Evolutionary conservation across 176 grass and related monocot genomes (phyloP), one percentile per base, ranked within the genome.

Genomic region (Stipa capillata): DNA sequence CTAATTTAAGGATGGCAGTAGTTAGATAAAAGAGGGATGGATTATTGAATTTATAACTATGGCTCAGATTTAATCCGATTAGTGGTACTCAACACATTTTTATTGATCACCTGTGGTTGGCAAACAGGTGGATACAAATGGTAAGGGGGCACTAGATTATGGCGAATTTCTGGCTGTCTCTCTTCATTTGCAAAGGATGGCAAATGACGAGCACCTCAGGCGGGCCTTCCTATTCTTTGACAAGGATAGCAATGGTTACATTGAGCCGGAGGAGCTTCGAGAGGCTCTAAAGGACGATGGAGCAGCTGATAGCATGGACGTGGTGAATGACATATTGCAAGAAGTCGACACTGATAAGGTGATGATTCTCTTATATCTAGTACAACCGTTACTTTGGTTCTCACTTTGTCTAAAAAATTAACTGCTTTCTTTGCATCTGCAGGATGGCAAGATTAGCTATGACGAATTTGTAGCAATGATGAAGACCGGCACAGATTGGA

Each of bases 311-410:
- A 89, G 84, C 87, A 95, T 93, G 92, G 96, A 99, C 65, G 82
- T 93, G 21, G 96, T 87, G 60, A 95, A 95, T 6, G 96, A 99
- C 85, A 93, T 99, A 78, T 79, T 99, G 78, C 92, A 95, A 65
- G 96, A 99, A 88, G 96, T 99, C 16, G 96, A 99, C 70, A 95
- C 92, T 18, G 96, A 99, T 78, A 99, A 95, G 96, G 96, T 95
- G 50, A 56, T 9, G 55, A 63, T 68, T 63, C 64, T 60, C 35
- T 68, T 28, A 39, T 59, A 50, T 31, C 15, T 81, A 28, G 35
- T 8, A 52, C 33, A 8, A 10, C 25, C 1, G 15, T 24, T 78
- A 1, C 10, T 65, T 40, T 11, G 29, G 20, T 43, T 72, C 56
- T 58, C 64, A 36, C 7, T 49, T 61, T 23, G n/a, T 76, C 41